Conservation (phyloP, 1,139 yeast genomes). For the Sugiyamaella xylanicola region DNA sequence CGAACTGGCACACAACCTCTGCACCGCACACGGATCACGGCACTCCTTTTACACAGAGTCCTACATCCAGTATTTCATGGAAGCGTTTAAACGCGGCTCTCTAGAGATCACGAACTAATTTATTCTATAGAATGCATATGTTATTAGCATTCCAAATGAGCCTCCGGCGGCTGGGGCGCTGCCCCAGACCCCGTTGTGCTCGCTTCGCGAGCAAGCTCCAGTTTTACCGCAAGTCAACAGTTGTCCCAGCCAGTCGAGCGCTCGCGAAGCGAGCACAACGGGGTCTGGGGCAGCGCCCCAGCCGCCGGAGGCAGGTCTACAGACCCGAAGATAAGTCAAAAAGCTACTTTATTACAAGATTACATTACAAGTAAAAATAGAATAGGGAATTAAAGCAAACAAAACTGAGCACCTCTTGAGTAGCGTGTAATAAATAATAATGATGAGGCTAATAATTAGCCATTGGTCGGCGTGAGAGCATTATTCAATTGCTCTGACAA, state of each 20-base stretch:
- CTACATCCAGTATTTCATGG: constrained; percentile 37
- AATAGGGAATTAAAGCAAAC: background rate
- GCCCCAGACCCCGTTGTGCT: background rate
- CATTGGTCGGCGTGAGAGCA: background rate
- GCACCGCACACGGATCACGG: constrained; percentile 42
- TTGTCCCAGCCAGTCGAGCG: background rate
- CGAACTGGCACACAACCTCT: constrained; percentile 47
- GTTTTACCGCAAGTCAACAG: too few species aligned
- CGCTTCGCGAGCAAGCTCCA: background rate
- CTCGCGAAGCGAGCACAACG: background rate
- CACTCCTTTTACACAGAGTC: constrained; percentile 44
- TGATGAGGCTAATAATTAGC: background rate
- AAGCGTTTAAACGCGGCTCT: constrained; percentile 24
- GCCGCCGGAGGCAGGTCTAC: background rate
- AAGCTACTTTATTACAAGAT: constrained; percentile 6
- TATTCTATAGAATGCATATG: too few species aligned
- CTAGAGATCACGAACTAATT: background rate
- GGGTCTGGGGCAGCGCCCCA: constrained; percentile 1
- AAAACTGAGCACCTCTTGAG: background rate
- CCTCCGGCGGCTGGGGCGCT: constrained; percentile 1
- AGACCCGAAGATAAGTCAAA: background rate
- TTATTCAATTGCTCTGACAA: constrained; percentile 74
- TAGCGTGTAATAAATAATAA: constrained; percentile 2
- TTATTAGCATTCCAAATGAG: too few species aligned
- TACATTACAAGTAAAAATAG: constrained; percentile 8